A percentile compares a stretch with the other conserved stretches of the same genome.
These are phyloP conservation scores for Theobroma cacao DNA, from an alignment of 345 rosid species.

Conservation along the genomic window DNA sequence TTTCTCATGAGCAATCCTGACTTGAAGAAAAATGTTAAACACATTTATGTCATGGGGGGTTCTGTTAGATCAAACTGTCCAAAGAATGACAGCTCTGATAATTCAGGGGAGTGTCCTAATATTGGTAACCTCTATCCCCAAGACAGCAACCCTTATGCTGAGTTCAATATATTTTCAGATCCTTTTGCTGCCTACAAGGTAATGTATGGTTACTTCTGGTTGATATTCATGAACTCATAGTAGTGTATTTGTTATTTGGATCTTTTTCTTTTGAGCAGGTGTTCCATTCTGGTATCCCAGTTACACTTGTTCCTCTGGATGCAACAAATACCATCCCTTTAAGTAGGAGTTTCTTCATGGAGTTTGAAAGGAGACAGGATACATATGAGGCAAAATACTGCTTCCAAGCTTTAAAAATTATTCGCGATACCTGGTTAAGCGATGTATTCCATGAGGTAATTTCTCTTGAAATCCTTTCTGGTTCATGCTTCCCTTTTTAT, in stretches of 20 bases:
- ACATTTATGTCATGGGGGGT: constrained; percentile 84
- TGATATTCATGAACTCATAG: not conserved
- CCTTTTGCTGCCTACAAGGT: constrained; percentile 96
- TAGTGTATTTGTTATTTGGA: not conserved
- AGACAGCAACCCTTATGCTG: constrained; percentile 75
- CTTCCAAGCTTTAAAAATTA: constrained; percentile 69
- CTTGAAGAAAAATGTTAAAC: constrained; percentile 68
- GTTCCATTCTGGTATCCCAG: constrained; percentile 76
- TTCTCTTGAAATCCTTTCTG: not conserved
- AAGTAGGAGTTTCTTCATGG: constrained; percentile 46
- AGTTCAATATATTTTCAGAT: constrained; percentile 79
- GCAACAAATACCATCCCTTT: constrained; percentile 88
- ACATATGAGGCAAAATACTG: constrained; percentile 81
- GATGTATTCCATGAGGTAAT: constrained; percentile 57
- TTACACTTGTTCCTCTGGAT: constrained; percentile 81
- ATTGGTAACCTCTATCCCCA: constrained; percentile 72
- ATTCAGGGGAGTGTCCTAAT: constrained; percentile 56
- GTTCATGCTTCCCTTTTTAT: not conserved
- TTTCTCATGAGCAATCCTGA: constrained; percentile 79
- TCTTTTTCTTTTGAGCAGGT: constrained; percentile 41
- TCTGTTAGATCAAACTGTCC: constrained; percentile 66
- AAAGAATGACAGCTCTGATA: constrained; percentile 36
- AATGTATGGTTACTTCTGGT: not conserved
- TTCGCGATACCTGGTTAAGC: constrained; percentile 68
- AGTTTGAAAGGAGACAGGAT: constrained; percentile 54